A percentile compares a stretch with the other conserved stretches of the same genome.
These are phyloP conservation scores for Euptelea pleiosperma DNA, from an alignment of 164 flowering plant species.

Conservation along the genomic window DNA sequence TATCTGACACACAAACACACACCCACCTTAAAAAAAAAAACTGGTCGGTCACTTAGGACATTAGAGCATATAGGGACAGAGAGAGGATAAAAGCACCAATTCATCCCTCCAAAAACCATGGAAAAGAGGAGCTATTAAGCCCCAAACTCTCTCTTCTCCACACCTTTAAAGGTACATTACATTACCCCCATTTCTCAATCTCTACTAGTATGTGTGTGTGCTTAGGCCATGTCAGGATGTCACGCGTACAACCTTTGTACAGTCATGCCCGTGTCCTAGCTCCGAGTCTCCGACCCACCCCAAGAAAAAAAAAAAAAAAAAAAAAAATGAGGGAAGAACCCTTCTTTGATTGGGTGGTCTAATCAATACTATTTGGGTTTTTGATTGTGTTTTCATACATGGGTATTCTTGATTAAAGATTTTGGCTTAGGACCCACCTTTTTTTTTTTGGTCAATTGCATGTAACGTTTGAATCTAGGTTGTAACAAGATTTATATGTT, in stretches of 20 bases:
- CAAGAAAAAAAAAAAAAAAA: background rate
- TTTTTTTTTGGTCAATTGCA: background rate
- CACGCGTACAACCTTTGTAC: conserved; percentile 7
- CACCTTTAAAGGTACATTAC: conserved; percentile 1
- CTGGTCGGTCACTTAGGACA: background rate
- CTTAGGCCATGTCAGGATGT: background rate
- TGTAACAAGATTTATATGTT: conserved; percentile 1
- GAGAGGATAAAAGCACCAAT: background rate
- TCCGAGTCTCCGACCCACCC: too few species aligned
- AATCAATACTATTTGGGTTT: conserved; percentile 2
- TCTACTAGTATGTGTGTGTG: conserved; percentile 1
- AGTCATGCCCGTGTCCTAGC: conserved; percentile 12
- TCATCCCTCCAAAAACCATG: too few species aligned
- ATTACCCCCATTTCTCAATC: conserved; percentile 6
- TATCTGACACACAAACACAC: too few species aligned
- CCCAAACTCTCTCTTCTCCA: background rate
- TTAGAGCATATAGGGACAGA: background rate
- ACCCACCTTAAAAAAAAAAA: background rate
- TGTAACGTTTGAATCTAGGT: conserved; percentile 15
- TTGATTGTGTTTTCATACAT: conserved; percentile 8
- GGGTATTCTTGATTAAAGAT: conserved; percentile 1
- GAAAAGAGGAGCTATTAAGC: conserved; percentile 2
- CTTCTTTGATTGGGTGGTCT: conserved; percentile 6
- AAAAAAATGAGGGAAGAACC: background rate
- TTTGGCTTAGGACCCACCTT: conserved; percentile 11